Percentiles rank a stretch among this genome's conserved stretches.
phyloP scores from a whole-genome alignment of 2,329 filamentous ascomycete species.

The Catunica adiposa region DNA sequence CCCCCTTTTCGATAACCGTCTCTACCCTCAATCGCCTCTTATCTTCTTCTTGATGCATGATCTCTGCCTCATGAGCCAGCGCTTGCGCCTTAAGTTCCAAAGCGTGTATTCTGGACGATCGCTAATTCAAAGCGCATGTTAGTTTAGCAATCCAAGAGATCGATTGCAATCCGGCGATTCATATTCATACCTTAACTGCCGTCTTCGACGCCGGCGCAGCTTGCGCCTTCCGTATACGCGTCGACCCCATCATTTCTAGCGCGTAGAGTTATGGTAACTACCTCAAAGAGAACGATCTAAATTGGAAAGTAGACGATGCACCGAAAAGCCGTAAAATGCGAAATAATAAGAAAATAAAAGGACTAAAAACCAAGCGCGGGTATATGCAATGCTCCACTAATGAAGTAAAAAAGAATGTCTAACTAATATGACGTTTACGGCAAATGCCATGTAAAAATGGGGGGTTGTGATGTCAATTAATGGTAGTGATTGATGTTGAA shows the following conservation, averaged over 20 bases:
- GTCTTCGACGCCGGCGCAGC: constrained; percentile 1
- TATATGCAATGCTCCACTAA: background rate
- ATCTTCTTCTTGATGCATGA: constrained; percentile 59
- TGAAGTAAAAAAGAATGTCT: background rate
- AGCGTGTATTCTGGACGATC: constrained; percentile 13
- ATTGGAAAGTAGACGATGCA: background rate
- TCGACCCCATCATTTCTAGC: constrained; percentile 9
- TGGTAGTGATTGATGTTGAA: background rate
- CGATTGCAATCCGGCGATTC: background rate
- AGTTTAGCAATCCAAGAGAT: background rate
- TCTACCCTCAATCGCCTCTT: constrained; percentile 52
- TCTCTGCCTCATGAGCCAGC: constrained; percentile 52
- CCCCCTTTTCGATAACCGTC: constrained; percentile 54
- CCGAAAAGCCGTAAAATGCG: background rate
- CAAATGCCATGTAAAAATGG: background rate
- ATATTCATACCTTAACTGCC: constrained; percentile 11
- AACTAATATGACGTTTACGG: background rate
- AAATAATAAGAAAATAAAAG: background rate
- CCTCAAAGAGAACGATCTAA: background rate
- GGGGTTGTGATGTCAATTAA: background rate
- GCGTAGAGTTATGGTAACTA: constrained; percentile 8
- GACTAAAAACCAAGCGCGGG: background rate
- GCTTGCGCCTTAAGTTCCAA: constrained; percentile 43
- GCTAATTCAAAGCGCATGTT: constrained; percentile 2
- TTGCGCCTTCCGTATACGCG: constrained; percentile 13